Base-by-base conservation (phyloP, 2,329 filamentous ascomycete genomes). In the Hortaea sp. region DNA sequence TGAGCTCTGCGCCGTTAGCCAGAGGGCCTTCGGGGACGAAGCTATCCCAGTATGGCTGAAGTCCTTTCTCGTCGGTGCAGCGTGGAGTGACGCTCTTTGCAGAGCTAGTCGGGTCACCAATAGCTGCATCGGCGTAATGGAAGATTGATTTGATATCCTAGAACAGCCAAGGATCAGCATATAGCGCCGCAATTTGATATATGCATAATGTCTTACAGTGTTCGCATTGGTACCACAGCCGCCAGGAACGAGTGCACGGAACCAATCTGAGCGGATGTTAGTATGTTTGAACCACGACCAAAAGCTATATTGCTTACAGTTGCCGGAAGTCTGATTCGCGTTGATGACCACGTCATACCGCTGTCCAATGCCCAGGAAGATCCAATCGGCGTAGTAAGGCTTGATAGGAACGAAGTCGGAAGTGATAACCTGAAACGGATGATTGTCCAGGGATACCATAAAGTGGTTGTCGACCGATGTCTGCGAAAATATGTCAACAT, bases 1-100 rank as follows among this genome's bases (percentile, higher is more conserved):
- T 52, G 40, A 61, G 53, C 12, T 56, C 50, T 20, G 53, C 54
- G 44, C 59, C 54, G 7, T 39, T 31, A 6, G 45, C 38, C n/a
- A 59, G 31, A 57, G 66, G 41, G 58, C 57, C 5, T 44, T 55
- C 29, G 0, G 61, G 61, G 7, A 63, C 58, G 45, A 57, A 60
- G 5, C 65, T 66, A 52, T 61, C 56, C 51, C 66, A 61, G 53
- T 63, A 65, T 1, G 69, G 67, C 1, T 64, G 58, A 6, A 72
- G 49, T 1, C 49, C 55, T 1, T 59, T 52, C 50, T 71, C 66
- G 45, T 72, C 69, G 10, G 63, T 60, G 51, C 69, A 72, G 32
- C 67, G 66, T 41, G 57, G 56, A 7, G 63, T 61, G 43, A 68
- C 60, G 35, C 51, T 51, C 4, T 57, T 55, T 3, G 57, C 57